Percentiles rank a stretch among this genome's conserved stretches.
phyloP scores from a whole-genome alignment of 169 alveolate species.

The Plasmodium knowlesi region DNA sequence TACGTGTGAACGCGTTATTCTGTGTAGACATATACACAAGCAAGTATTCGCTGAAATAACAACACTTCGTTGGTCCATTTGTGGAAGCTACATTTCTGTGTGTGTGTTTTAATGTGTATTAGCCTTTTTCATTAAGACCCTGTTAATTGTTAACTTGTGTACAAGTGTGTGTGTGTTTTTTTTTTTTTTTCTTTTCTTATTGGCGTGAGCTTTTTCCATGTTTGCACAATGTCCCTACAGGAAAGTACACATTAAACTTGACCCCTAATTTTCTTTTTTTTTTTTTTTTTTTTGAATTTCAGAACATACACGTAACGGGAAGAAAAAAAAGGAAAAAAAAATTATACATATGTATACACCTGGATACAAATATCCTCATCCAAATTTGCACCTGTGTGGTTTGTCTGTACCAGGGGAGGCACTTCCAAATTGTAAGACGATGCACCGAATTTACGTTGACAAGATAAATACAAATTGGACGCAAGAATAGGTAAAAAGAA shows the following conservation, averaged over 20 bases:
- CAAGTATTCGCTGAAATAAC: neutral
- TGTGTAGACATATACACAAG: neutral
- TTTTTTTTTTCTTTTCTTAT: neutral
- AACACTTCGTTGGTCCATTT: neutral
- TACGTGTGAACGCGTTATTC: neutral
- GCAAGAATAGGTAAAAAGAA: neutral
- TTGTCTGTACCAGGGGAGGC: neutral
- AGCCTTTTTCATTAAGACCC: neutral
- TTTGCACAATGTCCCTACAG: neutral
- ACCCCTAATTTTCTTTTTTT: neutral
- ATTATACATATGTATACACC: neutral
- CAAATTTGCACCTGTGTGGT: neutral
- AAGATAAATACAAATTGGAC: neutral
- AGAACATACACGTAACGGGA: neutral
- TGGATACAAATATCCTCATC: neutral
- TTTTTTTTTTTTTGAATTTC: neutral
- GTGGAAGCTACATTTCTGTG: neutral
- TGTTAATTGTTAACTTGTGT: neutral
- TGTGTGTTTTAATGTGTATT: neutral
- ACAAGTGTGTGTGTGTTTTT: neutral
- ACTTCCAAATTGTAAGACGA: neutral
- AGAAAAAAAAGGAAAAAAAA: slow-evolving; percentile 3
- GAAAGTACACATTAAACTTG: neutral
- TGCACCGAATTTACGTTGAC: neutral
- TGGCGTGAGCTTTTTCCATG: neutral